Evolutionary conservation across 345 rosid species (phyloP).

Genomic region (Eucalyptus leucophloia): DNA sequence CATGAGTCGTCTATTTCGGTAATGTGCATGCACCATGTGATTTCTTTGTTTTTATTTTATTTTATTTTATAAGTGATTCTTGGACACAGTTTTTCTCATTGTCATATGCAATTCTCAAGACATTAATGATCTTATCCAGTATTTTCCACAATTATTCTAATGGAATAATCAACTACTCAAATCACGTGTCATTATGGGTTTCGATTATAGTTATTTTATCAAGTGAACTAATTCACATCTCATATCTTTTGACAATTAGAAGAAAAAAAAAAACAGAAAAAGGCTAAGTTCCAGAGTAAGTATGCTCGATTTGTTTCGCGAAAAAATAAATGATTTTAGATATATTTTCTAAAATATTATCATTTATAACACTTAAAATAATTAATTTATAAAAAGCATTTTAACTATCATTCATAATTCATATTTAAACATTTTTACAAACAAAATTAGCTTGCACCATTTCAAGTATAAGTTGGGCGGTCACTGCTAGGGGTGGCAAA

Average conservation of each 20-base stretch:
- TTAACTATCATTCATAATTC: fast-evolving
- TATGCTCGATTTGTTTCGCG: fast-evolving
- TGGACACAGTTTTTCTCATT: background rate
- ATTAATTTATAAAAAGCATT: fast-evolving
- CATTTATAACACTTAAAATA: fast-evolving
- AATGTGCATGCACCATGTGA: background rate
- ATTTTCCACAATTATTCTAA: background rate
- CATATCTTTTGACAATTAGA: background rate
- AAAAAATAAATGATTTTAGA: background rate
- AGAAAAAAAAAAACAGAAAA: background rate
- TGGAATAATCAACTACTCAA: background rate
- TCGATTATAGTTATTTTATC: background rate
- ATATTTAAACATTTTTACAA: background rate
- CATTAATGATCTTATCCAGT: background rate
- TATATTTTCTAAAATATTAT: background rate
- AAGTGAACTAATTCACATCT: background rate
- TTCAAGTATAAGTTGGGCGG: fast-evolving
- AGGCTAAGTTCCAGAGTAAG: background rate
- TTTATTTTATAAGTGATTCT: background rate
- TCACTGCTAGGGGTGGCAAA: fast-evolving
- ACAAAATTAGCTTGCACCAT: too few relatives aligned
- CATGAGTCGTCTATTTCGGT: background rate
- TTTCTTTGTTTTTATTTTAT: background rate
- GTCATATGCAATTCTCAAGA: background rate
- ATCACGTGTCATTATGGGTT: background rate